Evolutionary conservation across 2,329 filamentous ascomycete species (phyloP).

Genomic region (Pseudogymnoascus sp.): DNA sequence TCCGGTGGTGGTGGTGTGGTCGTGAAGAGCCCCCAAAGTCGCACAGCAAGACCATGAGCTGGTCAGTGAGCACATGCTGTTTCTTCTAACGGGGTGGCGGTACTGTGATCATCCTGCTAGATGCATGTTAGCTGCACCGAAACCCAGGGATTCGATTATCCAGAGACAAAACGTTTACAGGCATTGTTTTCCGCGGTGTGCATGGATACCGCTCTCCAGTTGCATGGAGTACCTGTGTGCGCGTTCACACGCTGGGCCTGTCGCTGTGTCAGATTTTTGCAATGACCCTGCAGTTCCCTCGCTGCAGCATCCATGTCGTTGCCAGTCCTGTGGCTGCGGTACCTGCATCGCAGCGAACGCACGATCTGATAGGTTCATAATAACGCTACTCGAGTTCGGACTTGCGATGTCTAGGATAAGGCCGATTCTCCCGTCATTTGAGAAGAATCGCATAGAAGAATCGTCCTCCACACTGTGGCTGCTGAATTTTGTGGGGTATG

Average conservation of each 20-base stretch:
- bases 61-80: too few relatives aligned
- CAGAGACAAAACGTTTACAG: neutral
- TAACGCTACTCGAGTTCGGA: neutral
- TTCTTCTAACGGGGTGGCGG: neutral
- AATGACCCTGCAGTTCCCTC: neutral
- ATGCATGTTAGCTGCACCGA: neutral
- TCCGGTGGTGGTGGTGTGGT: too few relatives aligned
- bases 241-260: neutral
- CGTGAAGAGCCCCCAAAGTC: neutral
- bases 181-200: neutral
- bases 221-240: neutral
- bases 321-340: constrained; percentile 4
- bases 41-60: too few relatives aligned
- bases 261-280: constrained; percentile 1
- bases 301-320: neutral
- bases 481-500: constrained; percentile 3
- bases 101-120: neutral
- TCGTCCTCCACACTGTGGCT: neutral
- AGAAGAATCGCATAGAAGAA: constrained; percentile 1
- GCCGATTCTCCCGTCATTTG: neutral
- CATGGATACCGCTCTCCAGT: neutral
- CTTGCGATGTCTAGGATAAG: neutral
- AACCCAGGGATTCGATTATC: constrained; percentile 1
- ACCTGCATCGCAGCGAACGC: neutral
- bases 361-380: neutral